Percentiles rank a stretch among this genome's conserved stretches.
Conservation (phyloP, 1,284 basidiomycete genomes). For the Naganishia albida region DNA sequence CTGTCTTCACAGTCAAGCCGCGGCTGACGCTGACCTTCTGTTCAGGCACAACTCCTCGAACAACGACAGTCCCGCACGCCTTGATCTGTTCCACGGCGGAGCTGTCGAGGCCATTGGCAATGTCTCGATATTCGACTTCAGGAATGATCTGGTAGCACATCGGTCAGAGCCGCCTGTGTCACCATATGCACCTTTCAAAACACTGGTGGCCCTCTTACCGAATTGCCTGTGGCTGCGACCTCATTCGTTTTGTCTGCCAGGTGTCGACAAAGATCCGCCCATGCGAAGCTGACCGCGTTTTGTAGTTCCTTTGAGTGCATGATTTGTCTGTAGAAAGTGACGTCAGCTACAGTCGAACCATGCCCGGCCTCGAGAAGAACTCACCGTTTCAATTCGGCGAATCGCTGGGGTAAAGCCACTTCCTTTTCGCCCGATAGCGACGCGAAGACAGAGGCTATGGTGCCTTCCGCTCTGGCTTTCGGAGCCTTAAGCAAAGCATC, state of each 20-base stretch:
- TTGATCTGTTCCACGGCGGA: constrained; percentile 58
- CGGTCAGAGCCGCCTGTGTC: neutral
- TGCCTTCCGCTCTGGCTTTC: constrained; percentile 26
- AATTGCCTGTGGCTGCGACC: constrained; percentile 56
- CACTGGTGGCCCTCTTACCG: constrained; percentile 35
- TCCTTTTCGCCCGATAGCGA: constrained; percentile 58
- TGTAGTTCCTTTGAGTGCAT: constrained; percentile 12
- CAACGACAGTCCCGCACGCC: constrained; percentile 62
- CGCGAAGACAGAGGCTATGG: constrained; percentile 63
- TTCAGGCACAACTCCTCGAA: constrained; percentile 63
- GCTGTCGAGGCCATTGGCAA: constrained; percentile 56
- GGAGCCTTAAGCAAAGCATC: neutral
- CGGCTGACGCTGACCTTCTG: constrained; percentile 50
- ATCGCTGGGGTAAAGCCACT: constrained; percentile 60
- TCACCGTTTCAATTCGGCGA: constrained; percentile 63
- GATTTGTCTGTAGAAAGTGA: constrained; percentile 6
- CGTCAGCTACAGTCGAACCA: neutral
- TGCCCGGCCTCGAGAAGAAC: constrained; percentile 44
- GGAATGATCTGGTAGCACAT: constrained; percentile 60
- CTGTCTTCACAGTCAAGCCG: neutral
- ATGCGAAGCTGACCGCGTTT: constrained; percentile 41
- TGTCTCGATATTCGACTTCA: constrained; percentile 58
- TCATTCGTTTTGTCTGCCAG: constrained; percentile 58
- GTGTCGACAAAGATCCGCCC: constrained; percentile 61
- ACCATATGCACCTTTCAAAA: neutral